phyloP scores from a whole-genome alignment of 75 land plant species.

The Larix kaempferi region DNA sequence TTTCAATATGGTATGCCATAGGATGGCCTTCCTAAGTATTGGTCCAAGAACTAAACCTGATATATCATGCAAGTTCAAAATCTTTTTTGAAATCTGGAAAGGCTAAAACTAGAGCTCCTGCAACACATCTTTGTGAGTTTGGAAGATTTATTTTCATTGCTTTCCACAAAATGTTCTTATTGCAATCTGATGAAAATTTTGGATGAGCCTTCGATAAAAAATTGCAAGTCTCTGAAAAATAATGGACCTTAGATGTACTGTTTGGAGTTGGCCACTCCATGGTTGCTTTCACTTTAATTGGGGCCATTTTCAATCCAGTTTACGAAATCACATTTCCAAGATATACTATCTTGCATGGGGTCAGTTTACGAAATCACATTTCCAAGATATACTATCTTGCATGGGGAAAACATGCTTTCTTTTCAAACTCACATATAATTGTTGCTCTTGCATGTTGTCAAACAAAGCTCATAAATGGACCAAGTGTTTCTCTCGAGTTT shows the following conservation, averaged over 20 bases:
- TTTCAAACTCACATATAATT: neutral
- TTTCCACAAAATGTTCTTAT: neutral
- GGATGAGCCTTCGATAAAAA: slow-evolving; percentile 15
- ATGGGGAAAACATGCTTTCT: neutral
- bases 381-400: neutral
- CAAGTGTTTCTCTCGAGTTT: neutral
- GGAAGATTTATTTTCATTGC: neutral
- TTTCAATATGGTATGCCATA: slow-evolving; percentile 17
- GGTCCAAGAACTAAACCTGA: slow-evolving; percentile 20
- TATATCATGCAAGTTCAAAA: slow-evolving; percentile 26
- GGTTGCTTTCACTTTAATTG: slow-evolving; percentile 10
- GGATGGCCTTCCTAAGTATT: slow-evolving; percentile 14
- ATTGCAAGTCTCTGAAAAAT: slow-evolving; percentile 16
- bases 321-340: neutral
- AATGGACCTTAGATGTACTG: neutral
- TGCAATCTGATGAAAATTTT: slow-evolving; percentile 7
- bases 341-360: neutral
- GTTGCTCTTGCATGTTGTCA: neutral
- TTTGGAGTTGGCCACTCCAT: slow-evolving; percentile 14
- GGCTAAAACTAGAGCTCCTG: slow-evolving; percentile 10
- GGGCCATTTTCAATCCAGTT: slow-evolving; percentile 8
- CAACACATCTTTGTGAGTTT: neutral
- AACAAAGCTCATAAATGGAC: neutral
- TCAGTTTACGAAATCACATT: neutral
- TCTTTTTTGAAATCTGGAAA: slow-evolving; percentile 7